These are phyloP conservation scores for Telopea speciosissima DNA, from an alignment of 177 flowering plant species.

Conservation along the genomic window DNA sequence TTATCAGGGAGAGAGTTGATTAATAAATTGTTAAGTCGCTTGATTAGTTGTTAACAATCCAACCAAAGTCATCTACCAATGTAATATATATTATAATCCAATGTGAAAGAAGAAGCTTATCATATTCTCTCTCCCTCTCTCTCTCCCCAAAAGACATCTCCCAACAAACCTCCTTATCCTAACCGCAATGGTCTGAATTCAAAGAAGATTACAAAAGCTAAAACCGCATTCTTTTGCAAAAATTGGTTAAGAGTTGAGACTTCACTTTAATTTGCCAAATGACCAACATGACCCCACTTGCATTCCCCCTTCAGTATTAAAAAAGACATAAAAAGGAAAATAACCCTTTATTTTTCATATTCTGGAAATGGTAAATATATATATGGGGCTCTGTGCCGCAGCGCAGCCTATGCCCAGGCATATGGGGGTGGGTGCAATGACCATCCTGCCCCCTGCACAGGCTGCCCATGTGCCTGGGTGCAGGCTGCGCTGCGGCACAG, in stretches of 20 bases:
- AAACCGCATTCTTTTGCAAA: not conserved
- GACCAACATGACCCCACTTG: not conserved
- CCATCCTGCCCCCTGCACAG: too few species aligned
- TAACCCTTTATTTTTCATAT: not conserved
- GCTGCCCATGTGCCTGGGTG: too few species aligned
- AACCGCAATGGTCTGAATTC: constrained; percentile 1
- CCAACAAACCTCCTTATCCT: constrained; percentile 2
- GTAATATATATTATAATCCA: not conserved
- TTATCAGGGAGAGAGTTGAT: constrained; percentile 3
- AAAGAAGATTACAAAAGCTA: constrained; percentile 6
- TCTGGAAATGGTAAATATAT: not conserved
- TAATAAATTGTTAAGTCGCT: not conserved
- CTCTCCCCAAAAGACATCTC: not conserved
- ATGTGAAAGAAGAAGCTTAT: not conserved
- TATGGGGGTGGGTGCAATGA: too few species aligned
- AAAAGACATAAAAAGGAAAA: not conserved
- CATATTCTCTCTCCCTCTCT: not conserved
- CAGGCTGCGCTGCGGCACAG: too few species aligned
- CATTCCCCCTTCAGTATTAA: not conserved
- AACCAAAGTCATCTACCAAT: constrained; percentile 24
- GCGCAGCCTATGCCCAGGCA: too few species aligned
- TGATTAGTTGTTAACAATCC: constrained; percentile 29
- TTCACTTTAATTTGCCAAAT: not conserved
- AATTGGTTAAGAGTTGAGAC: not conserved
- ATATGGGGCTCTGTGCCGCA: too few species aligned